These are phyloP conservation scores for Geranium brycei DNA, from an alignment of 345 rosid species.

Conservation along the genomic window DNA sequence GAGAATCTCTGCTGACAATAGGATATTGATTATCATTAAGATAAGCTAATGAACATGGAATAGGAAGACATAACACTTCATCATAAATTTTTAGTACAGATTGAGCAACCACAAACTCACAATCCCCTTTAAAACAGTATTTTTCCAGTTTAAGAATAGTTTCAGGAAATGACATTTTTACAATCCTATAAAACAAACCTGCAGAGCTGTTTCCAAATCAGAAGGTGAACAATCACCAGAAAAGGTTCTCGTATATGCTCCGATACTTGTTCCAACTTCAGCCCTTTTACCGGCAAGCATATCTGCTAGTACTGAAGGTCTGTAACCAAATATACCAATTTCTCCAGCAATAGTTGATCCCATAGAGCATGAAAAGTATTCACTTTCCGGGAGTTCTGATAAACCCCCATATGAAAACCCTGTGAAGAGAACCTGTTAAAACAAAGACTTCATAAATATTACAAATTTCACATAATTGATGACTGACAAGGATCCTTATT, in stretches of 20 bases:
- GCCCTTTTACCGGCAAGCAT: constrained; percentile 98
- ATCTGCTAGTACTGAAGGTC: constrained; percentile 71
- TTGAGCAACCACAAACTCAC: background rate
- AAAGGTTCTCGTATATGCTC: constrained; percentile 76
- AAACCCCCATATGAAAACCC: constrained; percentile 94
- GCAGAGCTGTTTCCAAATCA: constrained; percentile 85
- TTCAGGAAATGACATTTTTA: background rate
- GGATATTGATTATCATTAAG: background rate
- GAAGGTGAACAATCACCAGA: constrained; percentile 81
- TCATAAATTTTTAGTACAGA: too few species aligned
- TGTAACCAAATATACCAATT: constrained; percentile 81
- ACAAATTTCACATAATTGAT: constrained; percentile 1
- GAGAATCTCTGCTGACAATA: too few species aligned
- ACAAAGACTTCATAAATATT: constrained; percentile 5
- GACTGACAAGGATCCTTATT: background rate
- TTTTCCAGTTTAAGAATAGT: background rate
- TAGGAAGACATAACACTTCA: background rate
- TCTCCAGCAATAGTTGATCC: constrained; percentile 85
- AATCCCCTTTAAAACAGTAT: background rate
- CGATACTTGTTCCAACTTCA: constrained; percentile 62
- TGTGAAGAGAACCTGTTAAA: constrained; percentile 62
- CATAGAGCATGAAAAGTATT: constrained; percentile 74
- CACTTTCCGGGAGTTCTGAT: constrained; percentile 72
- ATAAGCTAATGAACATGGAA: background rate
- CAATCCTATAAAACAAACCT: constrained; percentile 38